Evolutionary conservation across 805 yeast species (phyloP).

Genomic region (Candida hungchunana): DNA sequence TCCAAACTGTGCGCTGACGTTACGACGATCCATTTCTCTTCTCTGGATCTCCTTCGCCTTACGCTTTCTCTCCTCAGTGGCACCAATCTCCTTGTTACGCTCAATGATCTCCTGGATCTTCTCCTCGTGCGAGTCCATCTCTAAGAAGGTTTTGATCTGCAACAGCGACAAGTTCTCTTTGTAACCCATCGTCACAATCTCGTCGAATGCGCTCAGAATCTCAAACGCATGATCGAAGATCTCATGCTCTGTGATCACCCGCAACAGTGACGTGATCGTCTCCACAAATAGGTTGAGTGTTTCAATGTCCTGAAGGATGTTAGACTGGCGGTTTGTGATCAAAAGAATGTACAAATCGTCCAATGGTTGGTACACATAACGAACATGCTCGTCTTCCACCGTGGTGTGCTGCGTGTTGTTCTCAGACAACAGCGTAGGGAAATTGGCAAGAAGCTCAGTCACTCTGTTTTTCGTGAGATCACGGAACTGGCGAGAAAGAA

Average conservation of each 20-base stretch:
- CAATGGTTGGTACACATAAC: slow-evolving; percentile 94
- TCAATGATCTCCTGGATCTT: slow-evolving; percentile 97
- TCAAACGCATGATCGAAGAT: slow-evolving; percentile 83
- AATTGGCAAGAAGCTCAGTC: slow-evolving; percentile 77
- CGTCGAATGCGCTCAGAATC: slow-evolving; percentile 88
- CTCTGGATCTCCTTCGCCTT: slow-evolving; percentile 88
- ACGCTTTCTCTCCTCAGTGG: slow-evolving; percentile 94
- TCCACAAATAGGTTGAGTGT: slow-evolving; percentile 84
- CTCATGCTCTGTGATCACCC: slow-evolving; percentile 75
- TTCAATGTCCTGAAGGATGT: slow-evolving; percentile 90
- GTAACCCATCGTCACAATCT: slow-evolving; percentile 84
- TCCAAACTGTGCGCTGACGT: slow-evolving; percentile 22
- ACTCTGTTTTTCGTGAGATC: slow-evolving; percentile 83
- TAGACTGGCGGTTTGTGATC: slow-evolving; percentile 86
- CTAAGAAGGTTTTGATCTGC: slow-evolving; percentile 85
- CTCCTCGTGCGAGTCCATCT: slow-evolving; percentile 98
- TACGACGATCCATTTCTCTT: slow-evolving; percentile 64
- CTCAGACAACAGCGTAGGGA: slow-evolving; percentile 73
- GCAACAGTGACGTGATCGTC: slow-evolving; percentile 69
- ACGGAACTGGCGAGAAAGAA: slow-evolving; percentile 86
- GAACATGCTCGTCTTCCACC: slow-evolving; percentile 84
- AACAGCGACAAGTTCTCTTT: slow-evolving; percentile 77
- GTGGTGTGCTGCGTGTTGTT: slow-evolving; percentile 82
- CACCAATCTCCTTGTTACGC: slow-evolving; percentile 94
- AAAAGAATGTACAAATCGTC: slow-evolving; percentile 90